A percentile compares a stretch with the other conserved stretches of the same genome.
Conservation (phyloP, 2,329 filamentous ascomycete genomes). For the Aspergillus puulaauensis region DNA sequence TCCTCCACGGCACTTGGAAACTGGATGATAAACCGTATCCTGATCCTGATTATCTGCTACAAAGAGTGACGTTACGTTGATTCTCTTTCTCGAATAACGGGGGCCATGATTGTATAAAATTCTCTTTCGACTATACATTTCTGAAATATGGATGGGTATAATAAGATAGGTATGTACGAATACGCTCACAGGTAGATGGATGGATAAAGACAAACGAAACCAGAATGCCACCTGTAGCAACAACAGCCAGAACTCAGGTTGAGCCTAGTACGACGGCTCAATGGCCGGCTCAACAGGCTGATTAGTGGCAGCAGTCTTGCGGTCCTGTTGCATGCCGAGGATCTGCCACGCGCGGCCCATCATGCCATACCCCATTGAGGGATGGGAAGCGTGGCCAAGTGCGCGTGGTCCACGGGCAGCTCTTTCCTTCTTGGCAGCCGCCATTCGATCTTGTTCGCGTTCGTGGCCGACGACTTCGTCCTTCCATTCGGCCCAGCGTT, state of each 20-base stretch:
- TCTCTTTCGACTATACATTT: neutral
- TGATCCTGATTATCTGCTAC: too few species aligned
- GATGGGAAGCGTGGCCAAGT: slow-evolving; percentile 24
- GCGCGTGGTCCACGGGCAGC: slow-evolving; percentile 26
- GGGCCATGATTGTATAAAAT: neutral
- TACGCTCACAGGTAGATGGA: neutral
- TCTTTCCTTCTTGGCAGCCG: slow-evolving; percentile 33
- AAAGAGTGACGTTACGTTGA: too few species aligned
- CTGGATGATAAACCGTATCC: too few species aligned
- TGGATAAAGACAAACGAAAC: neutral
- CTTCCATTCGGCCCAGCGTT: slow-evolving; percentile 47
- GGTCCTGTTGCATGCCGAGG: slow-evolving; percentile 38
- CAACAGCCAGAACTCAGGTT: too few species aligned
- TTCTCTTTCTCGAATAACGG: too few species aligned
- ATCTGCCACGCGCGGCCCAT: slow-evolving; percentile 44
- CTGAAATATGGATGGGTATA: neutral
- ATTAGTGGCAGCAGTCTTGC: slow-evolving; percentile 19
- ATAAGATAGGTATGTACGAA: neutral
- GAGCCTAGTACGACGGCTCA: slow-evolving; percentile 8
- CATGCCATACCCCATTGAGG: slow-evolving; percentile 37
- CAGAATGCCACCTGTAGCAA: neutral
- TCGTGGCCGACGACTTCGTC: slow-evolving; percentile 40
- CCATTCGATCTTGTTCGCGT: slow-evolving; percentile 37
- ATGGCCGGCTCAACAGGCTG: slow-evolving; percentile 17
- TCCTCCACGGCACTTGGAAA: too few species aligned